These are phyloP conservation scores for Rhodotorula sp. DNA, from an alignment of 1,284 basidiomycete genomes.

Conservation along the genomic window DNA sequence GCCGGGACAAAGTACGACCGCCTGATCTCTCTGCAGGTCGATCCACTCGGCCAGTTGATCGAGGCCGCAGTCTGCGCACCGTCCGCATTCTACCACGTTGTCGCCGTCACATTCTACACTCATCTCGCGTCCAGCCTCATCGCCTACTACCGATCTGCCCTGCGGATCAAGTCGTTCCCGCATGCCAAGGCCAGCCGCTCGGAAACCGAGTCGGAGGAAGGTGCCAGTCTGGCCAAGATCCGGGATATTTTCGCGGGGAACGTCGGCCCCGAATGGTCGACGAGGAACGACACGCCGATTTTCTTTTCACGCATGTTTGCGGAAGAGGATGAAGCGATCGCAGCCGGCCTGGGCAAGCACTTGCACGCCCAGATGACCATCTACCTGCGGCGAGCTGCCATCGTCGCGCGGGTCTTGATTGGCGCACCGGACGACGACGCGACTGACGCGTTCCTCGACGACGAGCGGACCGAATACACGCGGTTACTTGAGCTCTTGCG, in stretches of 20 bases:
- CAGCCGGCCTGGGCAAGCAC: constrained; percentile 65
- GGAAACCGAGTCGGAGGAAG: neutral
- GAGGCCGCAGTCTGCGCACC: constrained; percentile 85
- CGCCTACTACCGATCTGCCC: constrained; percentile 54
- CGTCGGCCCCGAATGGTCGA: constrained; percentile 7
- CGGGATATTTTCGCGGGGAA: neutral
- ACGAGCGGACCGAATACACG: constrained; percentile 62
- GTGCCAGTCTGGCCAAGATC: neutral
- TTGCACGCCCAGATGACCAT: constrained; percentile 74
- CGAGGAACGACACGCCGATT: constrained; percentile 4
- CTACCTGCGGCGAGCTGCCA: constrained; percentile 31
- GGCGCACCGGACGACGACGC: constrained; percentile 11
- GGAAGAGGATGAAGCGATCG: neutral
- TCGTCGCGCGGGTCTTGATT: constrained; percentile 27
- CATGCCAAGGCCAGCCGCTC: neutral
- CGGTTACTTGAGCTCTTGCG: constrained; percentile 71
- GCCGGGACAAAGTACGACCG: constrained; percentile 40
- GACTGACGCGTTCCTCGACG: constrained; percentile 7
- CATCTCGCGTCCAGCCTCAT: constrained; percentile 79
- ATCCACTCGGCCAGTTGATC: constrained; percentile 80
- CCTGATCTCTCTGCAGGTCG: constrained; percentile 64
- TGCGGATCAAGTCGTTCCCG: neutral
- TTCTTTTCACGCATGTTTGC: constrained; percentile 10
- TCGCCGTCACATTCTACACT: constrained; percentile 81
- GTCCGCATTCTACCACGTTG: constrained; percentile 78